Evolutionary conservation across 176 grass and related monocot species (phyloP).

Genomic region (Leersia perrieri): DNA sequence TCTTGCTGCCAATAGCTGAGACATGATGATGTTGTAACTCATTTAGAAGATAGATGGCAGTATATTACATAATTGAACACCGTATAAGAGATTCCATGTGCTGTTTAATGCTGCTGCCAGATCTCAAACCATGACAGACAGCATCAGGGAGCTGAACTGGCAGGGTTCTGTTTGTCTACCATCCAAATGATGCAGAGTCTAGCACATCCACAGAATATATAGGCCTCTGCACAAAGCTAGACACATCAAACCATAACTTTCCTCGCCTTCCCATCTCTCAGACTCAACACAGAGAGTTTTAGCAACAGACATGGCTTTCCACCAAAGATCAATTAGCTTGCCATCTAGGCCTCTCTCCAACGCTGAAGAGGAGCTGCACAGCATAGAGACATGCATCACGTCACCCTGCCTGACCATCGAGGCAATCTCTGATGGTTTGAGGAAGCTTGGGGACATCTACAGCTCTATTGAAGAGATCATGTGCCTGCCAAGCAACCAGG

Average conservation of each 20-base stretch:
- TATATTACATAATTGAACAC: background rate
- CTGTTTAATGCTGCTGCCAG: background rate
- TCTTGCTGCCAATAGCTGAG: conserved; percentile 18
- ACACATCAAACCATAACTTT: conserved; percentile 6
- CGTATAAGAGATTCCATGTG: background rate
- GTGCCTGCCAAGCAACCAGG: conserved; percentile 30
- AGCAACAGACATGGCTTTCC: conserved; percentile 20
- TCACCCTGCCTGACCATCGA: background rate
- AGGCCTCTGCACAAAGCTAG: background rate
- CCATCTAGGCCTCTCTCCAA: conserved; percentile 24
- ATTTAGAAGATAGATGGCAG: background rate
- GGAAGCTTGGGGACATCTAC: conserved; percentile 9
- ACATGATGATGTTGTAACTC: conserved; percentile 21
- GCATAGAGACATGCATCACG: conserved; percentile 8
- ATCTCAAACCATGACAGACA: conserved; percentile 12
- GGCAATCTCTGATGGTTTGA: conserved; percentile 11
- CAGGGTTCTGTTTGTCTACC: conserved; percentile 3
- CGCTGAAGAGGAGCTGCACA: conserved; percentile 25
- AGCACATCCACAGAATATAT: background rate
- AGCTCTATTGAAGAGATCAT: conserved; percentile 14
- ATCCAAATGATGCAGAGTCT: background rate
- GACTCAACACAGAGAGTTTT: background rate
- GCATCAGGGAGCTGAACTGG: conserved; percentile 13
- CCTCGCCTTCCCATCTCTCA: background rate
- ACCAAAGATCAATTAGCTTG: conserved; percentile 30